Evolutionary conservation across 331 rosid species (phyloP).

Genomic region (Quercus phellos): DNA sequence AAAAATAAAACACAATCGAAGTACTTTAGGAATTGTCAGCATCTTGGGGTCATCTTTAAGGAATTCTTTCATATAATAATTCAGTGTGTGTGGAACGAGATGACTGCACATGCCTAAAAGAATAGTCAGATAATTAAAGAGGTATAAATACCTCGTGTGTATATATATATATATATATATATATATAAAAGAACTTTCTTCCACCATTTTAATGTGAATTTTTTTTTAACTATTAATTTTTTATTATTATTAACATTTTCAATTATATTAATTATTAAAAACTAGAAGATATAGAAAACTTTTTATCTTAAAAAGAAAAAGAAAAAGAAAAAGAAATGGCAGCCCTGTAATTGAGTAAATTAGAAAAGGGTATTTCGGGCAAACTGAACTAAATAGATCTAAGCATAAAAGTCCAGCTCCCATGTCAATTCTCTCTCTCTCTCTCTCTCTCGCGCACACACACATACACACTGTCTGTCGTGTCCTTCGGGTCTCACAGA

Average conservation of each 20-base stretch:
- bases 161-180: too few species aligned
- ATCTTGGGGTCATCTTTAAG: fast-evolving
- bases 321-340: slow-evolving; percentile 17
- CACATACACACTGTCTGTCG: slow-evolving; percentile 12
- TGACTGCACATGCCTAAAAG: fast-evolving
- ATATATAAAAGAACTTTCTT: too few species aligned
- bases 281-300: too few species aligned
- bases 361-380: slow-evolving; percentile 18
- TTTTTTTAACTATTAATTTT: too few species aligned
- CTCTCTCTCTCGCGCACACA: fast-evolving
- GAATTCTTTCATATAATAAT: fast-evolving
- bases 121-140: fast-evolving
- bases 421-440: background rate
- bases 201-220: too few species aligned
- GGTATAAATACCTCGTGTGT: too few species aligned
- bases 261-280: too few species aligned
- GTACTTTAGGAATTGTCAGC: too few species aligned
- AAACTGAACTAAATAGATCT: background rate
- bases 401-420: background rate
- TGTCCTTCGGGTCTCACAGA: slow-evolving; percentile 46
- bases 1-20: too few species aligned
- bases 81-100: fast-evolving
- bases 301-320: background rate
- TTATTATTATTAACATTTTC: too few species aligned
- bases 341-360: background rate